Evolutionary conservation across 768 basidiomycete species (phyloP), one percentile per base, ranked within the genome.

Genomic region (Auricularia cornea): DNA sequence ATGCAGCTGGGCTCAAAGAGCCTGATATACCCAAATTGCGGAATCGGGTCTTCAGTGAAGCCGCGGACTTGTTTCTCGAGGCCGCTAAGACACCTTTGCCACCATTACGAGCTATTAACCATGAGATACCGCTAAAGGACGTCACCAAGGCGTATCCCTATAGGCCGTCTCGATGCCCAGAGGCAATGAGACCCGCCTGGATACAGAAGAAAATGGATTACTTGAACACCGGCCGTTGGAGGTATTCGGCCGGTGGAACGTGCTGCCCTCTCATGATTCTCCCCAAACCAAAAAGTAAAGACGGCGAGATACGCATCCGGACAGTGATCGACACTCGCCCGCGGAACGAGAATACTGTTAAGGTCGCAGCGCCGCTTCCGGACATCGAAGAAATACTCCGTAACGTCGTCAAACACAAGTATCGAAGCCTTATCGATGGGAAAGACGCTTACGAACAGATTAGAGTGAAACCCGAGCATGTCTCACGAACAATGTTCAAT

Each of bases 381-480:
- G 71, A 74, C 52, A 71, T 71, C 14, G 68, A 74, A 2, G 61
- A 44, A 0, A 74, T 76, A 14, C 62, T 73, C 0, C 48, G 68
- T 0, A 67, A 68, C 18, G 68, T 77, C 0, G 56, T 66, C 0
- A 28, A 62, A 0, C 64, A 70, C 16, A 62, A 32, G 8, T 70
- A 68, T 44, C 64, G 70, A 0, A 69, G 71, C 0, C 40, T 71
- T 3, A 54, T 76, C 0, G 73, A 77, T 62, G 69, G 71, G 2
- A 70, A 73, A 51, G 71, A 72, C 26, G 70, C 73, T 0, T 76
- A 74, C 59, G 71, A 77, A 33, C 74, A 74, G 41, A 73, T 76
- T 10, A 65, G 70, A 0, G 59, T 74, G 3, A 56, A 52, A 2
- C 69, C 68, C 0, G 70, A 73, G 1, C 33, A 35, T 14, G 64